Conservation (phyloP, 2,329 filamentous ascomycete genomes). For the Pleurostoma richardsiae region DNA sequence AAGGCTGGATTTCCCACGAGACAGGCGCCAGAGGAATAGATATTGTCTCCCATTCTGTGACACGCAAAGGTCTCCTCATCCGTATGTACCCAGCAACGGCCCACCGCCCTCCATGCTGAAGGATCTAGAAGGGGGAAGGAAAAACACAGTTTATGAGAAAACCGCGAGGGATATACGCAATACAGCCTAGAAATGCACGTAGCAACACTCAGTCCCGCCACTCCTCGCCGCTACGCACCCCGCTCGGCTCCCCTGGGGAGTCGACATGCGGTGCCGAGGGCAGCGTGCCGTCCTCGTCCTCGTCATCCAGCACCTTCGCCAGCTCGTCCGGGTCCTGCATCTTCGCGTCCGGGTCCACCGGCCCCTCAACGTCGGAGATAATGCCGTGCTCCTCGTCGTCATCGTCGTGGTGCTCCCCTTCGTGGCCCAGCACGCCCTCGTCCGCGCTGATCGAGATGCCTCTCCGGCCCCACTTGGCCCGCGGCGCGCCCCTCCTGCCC, state of each 20-base stretch:
- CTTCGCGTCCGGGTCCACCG: constrained; percentile 56
- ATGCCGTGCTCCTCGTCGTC: constrained; percentile 37
- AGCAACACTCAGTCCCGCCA: constrained; percentile 24
- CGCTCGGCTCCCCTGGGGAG: constrained; percentile 24
- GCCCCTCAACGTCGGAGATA: constrained; percentile 21
- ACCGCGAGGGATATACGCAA: no score
- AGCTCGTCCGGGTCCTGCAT: constrained; percentile 65
- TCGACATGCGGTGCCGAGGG: constrained; percentile 18
- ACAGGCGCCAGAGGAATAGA: no score
- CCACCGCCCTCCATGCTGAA: no score
- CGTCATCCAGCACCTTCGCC: constrained; percentile 52
- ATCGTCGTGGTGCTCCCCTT: constrained; percentile 35
- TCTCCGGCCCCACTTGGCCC: constrained; percentile 57
- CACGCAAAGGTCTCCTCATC: no score
- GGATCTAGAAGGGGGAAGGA: no score
- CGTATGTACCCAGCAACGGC: no score
- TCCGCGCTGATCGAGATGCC: constrained; percentile 65
- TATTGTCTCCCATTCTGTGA: no score
- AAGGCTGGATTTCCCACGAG: no score
- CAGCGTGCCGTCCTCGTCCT: constrained; percentile 45
- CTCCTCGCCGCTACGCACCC: constrained; percentile 39
- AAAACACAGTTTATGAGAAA: no score
- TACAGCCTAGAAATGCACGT: no score
- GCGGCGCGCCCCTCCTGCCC: constrained; percentile 12
- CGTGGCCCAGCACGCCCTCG: constrained; percentile 49